A percentile compares a stretch with the other conserved stretches of the same genome.
Evolutionary conservation across 805 yeast species (phyloP).

Genomic region (Yarrowia sp.): DNA sequence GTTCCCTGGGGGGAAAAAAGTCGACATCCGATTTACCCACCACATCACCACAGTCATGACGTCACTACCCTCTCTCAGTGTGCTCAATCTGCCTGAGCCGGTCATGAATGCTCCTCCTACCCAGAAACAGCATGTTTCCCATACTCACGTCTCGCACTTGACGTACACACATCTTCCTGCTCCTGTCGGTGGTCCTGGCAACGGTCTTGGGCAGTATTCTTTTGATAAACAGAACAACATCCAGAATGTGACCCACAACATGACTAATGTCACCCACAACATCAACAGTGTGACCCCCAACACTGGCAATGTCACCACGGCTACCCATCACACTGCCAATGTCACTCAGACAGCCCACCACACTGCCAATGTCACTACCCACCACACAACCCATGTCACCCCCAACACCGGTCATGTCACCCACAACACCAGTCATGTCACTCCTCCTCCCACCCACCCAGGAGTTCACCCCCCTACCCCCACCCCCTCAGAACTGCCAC

Average conservation of each 20-base stretch:
- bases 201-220: constrained; percentile 1
- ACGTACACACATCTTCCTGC: constrained; percentile 9
- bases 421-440: background rate
- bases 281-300: too few species aligned
- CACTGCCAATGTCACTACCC: background rate
- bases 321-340: background rate
- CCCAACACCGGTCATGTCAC: background rate
- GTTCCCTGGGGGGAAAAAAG: background rate
- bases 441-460: background rate
- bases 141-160: constrained; percentile 5
- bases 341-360: background rate
- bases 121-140: background rate
- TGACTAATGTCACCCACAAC: too few species aligned
- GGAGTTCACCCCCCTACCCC: constrained; percentile 9
- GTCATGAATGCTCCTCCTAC: background rate
- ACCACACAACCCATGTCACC: background rate
- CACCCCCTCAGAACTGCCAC: constrained; percentile 1
- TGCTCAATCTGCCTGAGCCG: constrained; percentile 30
- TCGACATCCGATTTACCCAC: background rate
- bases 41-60: background rate
- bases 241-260: background rate
- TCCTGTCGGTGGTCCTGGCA: background rate
- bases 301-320: too few species aligned
- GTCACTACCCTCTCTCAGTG: constrained; percentile 17
- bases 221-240: background rate